Evolutionary conservation across 768 basidiomycete species (phyloP).

Genomic region (Hebeloma cylindrosporum): DNA sequence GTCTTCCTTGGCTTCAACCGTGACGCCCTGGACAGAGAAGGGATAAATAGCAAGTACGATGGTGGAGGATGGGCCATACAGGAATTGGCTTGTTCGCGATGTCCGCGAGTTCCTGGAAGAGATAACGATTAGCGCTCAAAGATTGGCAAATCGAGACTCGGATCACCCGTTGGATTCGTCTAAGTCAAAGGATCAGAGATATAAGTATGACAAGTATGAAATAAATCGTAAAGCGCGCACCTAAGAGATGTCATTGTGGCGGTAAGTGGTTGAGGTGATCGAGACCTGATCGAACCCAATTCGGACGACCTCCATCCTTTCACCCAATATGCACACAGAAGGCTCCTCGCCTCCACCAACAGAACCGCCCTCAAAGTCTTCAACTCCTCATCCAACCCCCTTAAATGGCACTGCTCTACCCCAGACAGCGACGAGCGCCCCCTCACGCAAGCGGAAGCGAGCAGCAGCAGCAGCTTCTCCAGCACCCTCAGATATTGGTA

Average conservation of each 20-base stretch:
- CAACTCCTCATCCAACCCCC: background rate
- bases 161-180: slow-evolving; percentile 73
- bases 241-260: slow-evolving; percentile 41
- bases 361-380: slow-evolving; percentile 14
- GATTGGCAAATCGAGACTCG: slow-evolving; percentile 4
- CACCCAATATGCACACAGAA: slow-evolving; percentile 31
- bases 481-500: slow-evolving; percentile 55
- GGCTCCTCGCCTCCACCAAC: slow-evolving; percentile 34
- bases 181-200: slow-evolving; percentile 33
- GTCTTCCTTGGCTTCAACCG: slow-evolving; percentile 62
- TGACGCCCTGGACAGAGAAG: slow-evolving; percentile 49
- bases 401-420: slow-evolving; percentile 13
- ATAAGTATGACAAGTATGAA: background rate
- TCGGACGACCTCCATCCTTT: background rate
- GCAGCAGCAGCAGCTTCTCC: slow-evolving; percentile 49
- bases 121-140: slow-evolving; percentile 13
- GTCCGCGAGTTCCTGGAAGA: slow-evolving; percentile 62
- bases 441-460: slow-evolving; percentile 58
- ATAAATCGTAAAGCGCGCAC: slow-evolving; percentile 27
- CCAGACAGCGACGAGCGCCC: slow-evolving; percentile 18
- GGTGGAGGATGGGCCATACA: slow-evolving; percentile 35
- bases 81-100: slow-evolving; percentile 63
- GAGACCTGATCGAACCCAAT: background rate
- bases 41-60: slow-evolving; percentile 8
- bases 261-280: slow-evolving; percentile 10